These are phyloP conservation scores for Verticillium dahliae DNA, from an alignment of 2,329 filamentous ascomycete species.

Conservation along the genomic window DNA sequence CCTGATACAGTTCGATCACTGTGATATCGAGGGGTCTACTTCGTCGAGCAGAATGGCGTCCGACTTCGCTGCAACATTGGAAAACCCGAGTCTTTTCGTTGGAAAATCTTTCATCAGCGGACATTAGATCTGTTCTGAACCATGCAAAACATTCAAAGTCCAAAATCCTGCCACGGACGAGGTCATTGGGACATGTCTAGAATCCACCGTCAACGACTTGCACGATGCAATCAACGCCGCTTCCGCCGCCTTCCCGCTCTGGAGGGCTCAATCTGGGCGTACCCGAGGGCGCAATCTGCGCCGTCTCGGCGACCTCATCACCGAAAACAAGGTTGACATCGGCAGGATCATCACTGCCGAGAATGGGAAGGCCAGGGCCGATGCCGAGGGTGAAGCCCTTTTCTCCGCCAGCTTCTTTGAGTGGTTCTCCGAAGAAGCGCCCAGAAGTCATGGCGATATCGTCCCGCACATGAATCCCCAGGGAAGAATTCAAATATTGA, in stretches of 20 bases:
- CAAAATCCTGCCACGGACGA: conserved; percentile 74
- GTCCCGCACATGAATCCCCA: conserved; percentile 62
- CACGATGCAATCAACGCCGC: conserved; percentile 77
- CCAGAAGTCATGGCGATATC: conserved; percentile 64
- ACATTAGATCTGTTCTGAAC: conserved; percentile 64
- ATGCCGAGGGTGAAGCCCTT: conserved; percentile 63
- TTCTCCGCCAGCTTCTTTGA: conserved; percentile 72
- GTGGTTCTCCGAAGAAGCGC: conserved; percentile 77
- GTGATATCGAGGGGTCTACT: too few species aligned
- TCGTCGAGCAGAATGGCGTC: not conserved
- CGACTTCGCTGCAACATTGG: conserved; percentile 25
- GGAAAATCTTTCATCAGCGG: conserved; percentile 64
- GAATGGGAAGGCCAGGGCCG: conserved; percentile 76
- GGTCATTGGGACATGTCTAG: conserved; percentile 75
- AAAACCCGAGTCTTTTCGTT: conserved; percentile 52
- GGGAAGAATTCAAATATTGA: conserved; percentile 61
- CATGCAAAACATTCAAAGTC: conserved; percentile 59
- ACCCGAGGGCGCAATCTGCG: conserved; percentile 50
- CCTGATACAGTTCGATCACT: too few species aligned
- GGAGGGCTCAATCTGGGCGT: conserved; percentile 49
- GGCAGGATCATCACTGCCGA: conserved; percentile 78
- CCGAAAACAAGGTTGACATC: conserved; percentile 59
- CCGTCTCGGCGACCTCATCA: conserved; percentile 56
- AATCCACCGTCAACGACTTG: conserved; percentile 73
- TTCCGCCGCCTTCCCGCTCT: conserved; percentile 60